phyloP scores from a whole-genome alignment of 306 rosid genomes.

The Erythrophleum fordii region DNA sequence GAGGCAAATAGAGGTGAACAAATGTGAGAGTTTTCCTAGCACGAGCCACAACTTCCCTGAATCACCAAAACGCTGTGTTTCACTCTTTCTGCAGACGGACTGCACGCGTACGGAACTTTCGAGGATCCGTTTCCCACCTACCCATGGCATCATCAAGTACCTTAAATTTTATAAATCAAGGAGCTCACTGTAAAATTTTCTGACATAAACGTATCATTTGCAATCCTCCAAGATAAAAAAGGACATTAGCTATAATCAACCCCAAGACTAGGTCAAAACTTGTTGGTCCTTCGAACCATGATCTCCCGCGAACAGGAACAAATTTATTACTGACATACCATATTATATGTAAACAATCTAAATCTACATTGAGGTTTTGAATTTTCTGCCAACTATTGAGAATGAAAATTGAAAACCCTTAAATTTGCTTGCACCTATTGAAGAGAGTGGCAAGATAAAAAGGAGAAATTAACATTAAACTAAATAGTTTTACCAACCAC shows the following conservation, averaged over 20 bases:
- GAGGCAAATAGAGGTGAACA: no score
- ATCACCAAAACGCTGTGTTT: no score
- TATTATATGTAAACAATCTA: slow-evolving; percentile 13
- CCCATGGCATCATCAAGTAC: slow-evolving; percentile 23
- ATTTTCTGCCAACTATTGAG: slow-evolving; percentile 4
- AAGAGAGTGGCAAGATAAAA: not conserved
- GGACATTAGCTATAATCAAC: slow-evolving; percentile 80
- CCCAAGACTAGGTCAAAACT: slow-evolving; percentile 56
- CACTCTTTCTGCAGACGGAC: no score
- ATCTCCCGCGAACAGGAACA: slow-evolving; percentile 61
- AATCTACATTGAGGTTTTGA: not conserved
- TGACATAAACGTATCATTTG: slow-evolving; percentile 60
- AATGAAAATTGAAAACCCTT: not conserved
- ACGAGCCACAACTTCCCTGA: no score
- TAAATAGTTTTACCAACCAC: not conserved
- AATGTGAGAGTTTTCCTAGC: no score
- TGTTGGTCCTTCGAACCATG: slow-evolving; percentile 56
- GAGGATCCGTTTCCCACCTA: no score
- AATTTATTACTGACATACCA: slow-evolving; percentile 33
- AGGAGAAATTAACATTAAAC: slow-evolving; percentile 1
- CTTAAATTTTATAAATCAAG: slow-evolving; percentile 39
- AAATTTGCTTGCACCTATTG: not conserved
- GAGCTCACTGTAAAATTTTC: slow-evolving; percentile 77
- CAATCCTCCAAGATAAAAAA: slow-evolving; percentile 68
- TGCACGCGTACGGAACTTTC: no score